These are phyloP conservation scores for Achaetomiella virescens DNA, from an alignment of 495 filamentous ascomycete species.

Conservation along the genomic window DNA sequence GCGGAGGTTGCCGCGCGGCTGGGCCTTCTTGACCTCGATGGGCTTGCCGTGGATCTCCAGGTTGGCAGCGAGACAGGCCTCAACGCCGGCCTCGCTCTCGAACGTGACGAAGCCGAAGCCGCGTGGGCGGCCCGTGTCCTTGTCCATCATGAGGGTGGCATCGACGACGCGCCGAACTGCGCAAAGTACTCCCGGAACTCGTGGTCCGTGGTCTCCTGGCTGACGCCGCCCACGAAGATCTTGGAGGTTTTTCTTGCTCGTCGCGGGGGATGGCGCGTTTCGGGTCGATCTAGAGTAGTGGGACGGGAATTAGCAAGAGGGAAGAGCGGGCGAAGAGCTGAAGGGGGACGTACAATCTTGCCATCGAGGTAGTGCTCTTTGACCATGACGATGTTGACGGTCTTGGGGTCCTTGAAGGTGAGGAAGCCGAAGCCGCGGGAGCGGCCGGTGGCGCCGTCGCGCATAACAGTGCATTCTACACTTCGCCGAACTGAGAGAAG, in stretches of 20 bases:
- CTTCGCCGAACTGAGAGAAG: conserved; percentile 96
- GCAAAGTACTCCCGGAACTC: conserved; percentile 96
- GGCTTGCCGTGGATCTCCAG: conserved; percentile 90
- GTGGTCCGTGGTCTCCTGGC: conserved; percentile 89
- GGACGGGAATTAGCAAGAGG: conserved; percentile 11
- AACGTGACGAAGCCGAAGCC: conserved; percentile 99
- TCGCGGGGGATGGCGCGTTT: conserved; percentile 97
- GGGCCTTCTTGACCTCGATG: conserved; percentile 97
- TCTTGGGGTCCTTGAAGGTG: conserved; percentile 94
- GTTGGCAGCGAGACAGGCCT: conserved; percentile 71
- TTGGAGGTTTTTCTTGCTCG: conserved; percentile 95
- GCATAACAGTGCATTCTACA: conserved; percentile 97
- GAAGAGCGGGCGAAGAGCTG: neutral
- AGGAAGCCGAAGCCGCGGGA: conserved; percentile 96
- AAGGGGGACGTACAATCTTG: conserved; percentile 74
- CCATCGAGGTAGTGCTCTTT: conserved; percentile 98
- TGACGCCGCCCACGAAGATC: conserved; percentile 97
- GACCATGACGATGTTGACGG: conserved; percentile 98
- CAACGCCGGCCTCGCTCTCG: conserved; percentile 90
- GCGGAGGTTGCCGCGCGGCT: conserved; percentile 88
- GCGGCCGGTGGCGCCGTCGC: conserved; percentile 86
- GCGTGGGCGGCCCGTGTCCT: conserved; percentile 90
- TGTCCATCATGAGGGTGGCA: conserved; percentile 99
- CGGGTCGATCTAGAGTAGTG: conserved; percentile 76
- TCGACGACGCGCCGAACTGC: conserved; percentile 95